Percentiles rank a stretch among this genome's conserved stretches.
Conservation (phyloP, 352 stramenopile species). For the Pythium apleroticum region DNA sequence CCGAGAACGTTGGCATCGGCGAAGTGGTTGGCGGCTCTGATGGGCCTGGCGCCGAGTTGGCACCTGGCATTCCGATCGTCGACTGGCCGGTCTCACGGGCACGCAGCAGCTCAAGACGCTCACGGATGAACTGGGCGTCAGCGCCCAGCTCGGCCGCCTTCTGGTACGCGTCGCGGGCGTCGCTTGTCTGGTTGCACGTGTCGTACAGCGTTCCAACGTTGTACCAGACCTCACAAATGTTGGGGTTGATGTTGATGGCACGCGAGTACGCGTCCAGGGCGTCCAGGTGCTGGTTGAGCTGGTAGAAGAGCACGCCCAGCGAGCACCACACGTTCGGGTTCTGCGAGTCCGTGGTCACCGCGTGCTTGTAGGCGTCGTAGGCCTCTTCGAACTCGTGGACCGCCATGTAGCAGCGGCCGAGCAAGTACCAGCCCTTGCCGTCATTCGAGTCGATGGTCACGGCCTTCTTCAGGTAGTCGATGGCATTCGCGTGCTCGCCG, state of each 20-base stretch:
- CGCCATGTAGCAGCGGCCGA: conserved; percentile 91
- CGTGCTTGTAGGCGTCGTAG: conserved; percentile 90
- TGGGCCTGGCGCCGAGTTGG: conserved; percentile 74
- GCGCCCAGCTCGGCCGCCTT: conserved; percentile 86
- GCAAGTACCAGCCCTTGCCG: conserved; percentile 88
- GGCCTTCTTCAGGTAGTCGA: conserved; percentile 85
- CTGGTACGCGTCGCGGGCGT: conserved; percentile 86
- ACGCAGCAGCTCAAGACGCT: conserved; percentile 74
- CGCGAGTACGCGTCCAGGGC: conserved; percentile 87
- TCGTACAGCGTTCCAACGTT: conserved; percentile 91
- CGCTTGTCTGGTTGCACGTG: conserved; percentile 89
- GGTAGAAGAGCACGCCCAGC: conserved; percentile 90
- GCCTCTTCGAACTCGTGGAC: conserved; percentile 89
- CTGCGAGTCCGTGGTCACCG: conserved; percentile 86
- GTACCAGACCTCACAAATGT: conserved; percentile 92
- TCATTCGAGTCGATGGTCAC: conserved; percentile 79
- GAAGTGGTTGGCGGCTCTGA: conserved; percentile 82
- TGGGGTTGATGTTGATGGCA: conserved; percentile 91
- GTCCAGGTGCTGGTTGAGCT: conserved; percentile 87
- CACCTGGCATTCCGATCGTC: conserved; percentile 80
- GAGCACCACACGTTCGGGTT: conserved; percentile 92
- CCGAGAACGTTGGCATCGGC: conserved; percentile 85
- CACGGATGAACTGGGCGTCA: conserved; percentile 81
- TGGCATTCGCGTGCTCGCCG: conserved; percentile 78
- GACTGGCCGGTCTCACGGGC: conserved; percentile 78